Conservation (phyloP, 202 grass and related monocot species). For the Carex sylvatica region DNA sequence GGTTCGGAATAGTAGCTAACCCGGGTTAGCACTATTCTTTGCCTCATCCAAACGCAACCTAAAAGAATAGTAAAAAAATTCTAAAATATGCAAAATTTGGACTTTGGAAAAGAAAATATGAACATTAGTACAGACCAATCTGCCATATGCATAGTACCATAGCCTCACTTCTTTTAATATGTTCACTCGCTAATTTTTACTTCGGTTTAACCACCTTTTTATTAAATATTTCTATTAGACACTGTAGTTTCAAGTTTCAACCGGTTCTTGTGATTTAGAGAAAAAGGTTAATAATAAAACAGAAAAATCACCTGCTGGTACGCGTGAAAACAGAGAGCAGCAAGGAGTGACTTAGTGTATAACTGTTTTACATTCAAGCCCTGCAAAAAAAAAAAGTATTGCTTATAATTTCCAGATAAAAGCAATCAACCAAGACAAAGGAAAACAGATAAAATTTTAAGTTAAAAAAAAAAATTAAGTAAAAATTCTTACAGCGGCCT, state of each 20-base stretch:
- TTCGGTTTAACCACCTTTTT: neutral
- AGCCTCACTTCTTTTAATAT: neutral
- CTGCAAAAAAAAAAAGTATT: constrained; percentile 38
- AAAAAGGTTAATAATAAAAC: neutral
- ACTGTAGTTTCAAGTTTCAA: neutral
- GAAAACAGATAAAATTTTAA: constrained; percentile 14
- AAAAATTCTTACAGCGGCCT: constrained; percentile 67
- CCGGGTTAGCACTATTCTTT: too few relatives aligned
- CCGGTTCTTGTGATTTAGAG: neutral
- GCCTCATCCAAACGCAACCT: too few relatives aligned
- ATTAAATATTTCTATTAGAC: neutral
- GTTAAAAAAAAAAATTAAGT: neutral
- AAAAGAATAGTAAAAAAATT: too few relatives aligned
- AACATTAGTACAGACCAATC: too few relatives aligned
- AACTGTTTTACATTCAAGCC: constrained; percentile 68
- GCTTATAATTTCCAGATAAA: constrained; percentile 10
- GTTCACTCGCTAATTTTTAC: neutral
- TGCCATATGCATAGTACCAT: too few relatives aligned
- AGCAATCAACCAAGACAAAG: neutral
- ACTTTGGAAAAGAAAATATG: too few relatives aligned
- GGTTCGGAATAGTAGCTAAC: too few relatives aligned
- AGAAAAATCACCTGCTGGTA: constrained; percentile 73
- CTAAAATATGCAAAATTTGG: too few relatives aligned
- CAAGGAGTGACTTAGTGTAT: constrained; percentile 68
- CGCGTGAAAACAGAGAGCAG: constrained; percentile 87